A percentile compares a stretch with the other conserved stretches of the same genome.
These are phyloP conservation scores for Rhizopogon vesiculosus DNA, from an alignment of 768 basidiomycete genomes.

Conservation along the genomic window DNA sequence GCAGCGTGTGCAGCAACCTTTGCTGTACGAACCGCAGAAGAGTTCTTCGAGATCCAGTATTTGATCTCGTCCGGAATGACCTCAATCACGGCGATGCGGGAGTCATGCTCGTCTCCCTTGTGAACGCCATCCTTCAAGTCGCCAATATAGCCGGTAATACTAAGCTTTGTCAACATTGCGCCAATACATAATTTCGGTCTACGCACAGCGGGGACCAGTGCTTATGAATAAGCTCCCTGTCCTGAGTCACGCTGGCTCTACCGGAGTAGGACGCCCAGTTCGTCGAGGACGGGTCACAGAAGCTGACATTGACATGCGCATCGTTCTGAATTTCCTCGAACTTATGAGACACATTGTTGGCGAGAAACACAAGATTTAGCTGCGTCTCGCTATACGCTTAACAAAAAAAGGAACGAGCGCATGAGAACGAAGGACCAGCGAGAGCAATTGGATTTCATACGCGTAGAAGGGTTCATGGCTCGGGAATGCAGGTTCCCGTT, in stretches of 20 bases:
- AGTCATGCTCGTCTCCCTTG: constrained; percentile 75
- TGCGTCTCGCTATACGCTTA: constrained; percentile 43
- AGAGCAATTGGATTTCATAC: constrained; percentile 32
- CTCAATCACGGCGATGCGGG: constrained; percentile 75
- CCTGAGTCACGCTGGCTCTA: constrained; percentile 58
- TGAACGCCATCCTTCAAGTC: constrained; percentile 83
- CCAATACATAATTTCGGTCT: not conserved
- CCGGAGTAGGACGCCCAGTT: constrained; percentile 82
- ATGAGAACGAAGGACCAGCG: not conserved
- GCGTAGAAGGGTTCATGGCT: constrained; percentile 71
- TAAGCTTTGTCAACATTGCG: constrained; percentile 18
- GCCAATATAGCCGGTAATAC: constrained; percentile 76
- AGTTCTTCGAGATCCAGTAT: constrained; percentile 72
- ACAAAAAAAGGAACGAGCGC: not conserved
- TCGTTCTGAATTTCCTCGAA: constrained; percentile 76
- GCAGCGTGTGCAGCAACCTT: constrained; percentile 57
- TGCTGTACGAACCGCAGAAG: constrained; percentile 49
- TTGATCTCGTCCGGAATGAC: constrained; percentile 77
- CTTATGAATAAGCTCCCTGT: constrained; percentile 59
- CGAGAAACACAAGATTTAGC: constrained; percentile 61
- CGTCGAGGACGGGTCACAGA: constrained; percentile 63
- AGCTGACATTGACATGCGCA: constrained; percentile 75
- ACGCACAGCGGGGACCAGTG: constrained; percentile 56
- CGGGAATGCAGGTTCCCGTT: constrained; percentile 73
- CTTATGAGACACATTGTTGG: constrained; percentile 70